Percentiles rank a stretch among this genome's conserved stretches.
These are phyloP conservation scores for Backusella luteola DNA, from an alignment of 192 early-diverging fungal genomes.

Conservation along the genomic window DNA sequence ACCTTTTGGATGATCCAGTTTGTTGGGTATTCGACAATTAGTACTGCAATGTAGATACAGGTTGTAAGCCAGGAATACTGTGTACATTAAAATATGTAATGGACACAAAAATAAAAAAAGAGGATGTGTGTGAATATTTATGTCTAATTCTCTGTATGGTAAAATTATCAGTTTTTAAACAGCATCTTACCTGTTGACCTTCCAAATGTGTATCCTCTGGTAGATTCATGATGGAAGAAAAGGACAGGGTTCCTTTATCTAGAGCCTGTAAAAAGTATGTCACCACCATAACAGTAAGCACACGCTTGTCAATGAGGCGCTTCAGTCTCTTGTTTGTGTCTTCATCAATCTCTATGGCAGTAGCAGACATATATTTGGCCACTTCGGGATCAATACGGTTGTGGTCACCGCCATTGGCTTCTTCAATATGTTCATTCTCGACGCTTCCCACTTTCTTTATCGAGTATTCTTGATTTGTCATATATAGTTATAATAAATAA, in stretches of 20 bases:
- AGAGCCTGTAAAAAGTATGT: conserved; percentile 25
- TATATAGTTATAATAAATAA: neutral
- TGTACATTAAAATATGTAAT: neutral
- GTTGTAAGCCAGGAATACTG: conserved; percentile 23
- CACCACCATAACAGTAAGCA: conserved; percentile 10
- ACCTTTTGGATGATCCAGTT: conserved; percentile 17
- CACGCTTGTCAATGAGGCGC: conserved; percentile 12
- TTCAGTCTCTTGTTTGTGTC: conserved; percentile 16
- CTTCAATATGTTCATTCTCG: neutral
- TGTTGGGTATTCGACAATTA: conserved; percentile 17
- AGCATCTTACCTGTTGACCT: conserved; percentile 17
- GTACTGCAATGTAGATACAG: conserved; percentile 23
- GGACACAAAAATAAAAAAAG: neutral
- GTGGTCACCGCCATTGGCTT: conserved; percentile 11
- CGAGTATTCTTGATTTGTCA: neutral
- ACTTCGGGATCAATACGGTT: conserved; percentile 24
- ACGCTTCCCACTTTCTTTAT: neutral
- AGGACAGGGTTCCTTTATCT: conserved; percentile 19
- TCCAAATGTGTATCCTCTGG: conserved; percentile 4
- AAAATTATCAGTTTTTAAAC: neutral
- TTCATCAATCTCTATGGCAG: conserved; percentile 12
- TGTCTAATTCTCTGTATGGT: neutral
- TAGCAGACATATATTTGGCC: conserved; percentile 15
- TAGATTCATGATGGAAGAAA: conserved; percentile 21
- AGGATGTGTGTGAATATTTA: neutral